Percentiles rank a stretch among this genome's conserved stretches.
phyloP scores from a whole-genome alignment of 495 filamentous ascomycete genomes.

The Cladorrhinum samala region DNA sequence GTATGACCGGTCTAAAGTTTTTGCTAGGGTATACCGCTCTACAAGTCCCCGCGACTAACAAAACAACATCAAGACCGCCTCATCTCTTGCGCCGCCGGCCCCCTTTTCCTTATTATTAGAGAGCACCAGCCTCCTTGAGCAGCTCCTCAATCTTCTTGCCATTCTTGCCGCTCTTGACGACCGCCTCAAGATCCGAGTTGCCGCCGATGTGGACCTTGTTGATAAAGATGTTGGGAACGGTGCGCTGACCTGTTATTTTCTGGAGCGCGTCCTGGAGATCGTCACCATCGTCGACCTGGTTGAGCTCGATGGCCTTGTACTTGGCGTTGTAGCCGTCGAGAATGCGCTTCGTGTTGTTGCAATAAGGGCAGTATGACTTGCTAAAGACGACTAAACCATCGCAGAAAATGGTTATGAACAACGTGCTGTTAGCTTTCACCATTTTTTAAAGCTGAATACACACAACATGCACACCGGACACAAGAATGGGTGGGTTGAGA shows the following conservation, averaged over 20 bases:
- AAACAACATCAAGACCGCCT: too few species aligned
- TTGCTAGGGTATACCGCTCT: too few species aligned
- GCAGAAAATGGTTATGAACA: not conserved
- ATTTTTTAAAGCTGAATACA: not conserved
- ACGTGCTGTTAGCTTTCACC: not conserved
- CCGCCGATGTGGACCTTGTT: constrained; percentile 84
- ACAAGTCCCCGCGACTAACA: too few species aligned
- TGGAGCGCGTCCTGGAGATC: constrained; percentile 78
- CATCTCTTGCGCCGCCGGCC: too few species aligned
- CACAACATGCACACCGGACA: not conserved
- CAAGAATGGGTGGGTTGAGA: too few species aligned
- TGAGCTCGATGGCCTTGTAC: constrained; percentile 71
- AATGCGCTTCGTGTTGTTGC: constrained; percentile 67
- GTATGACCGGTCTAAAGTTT: too few species aligned
- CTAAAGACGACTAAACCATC: constrained; percentile 81
- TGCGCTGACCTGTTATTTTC: constrained; percentile 74
- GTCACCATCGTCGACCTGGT: constrained; percentile 73
- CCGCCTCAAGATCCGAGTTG: constrained; percentile 83
- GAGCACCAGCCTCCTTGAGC: constrained; percentile 33
- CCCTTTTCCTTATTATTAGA: too few species aligned
- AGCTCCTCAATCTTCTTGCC: constrained; percentile 36
- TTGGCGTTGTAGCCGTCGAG: constrained; percentile 66
- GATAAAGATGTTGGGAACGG: constrained; percentile 96
- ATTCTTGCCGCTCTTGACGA: constrained; percentile 27
- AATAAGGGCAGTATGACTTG: constrained; percentile 98